Conservation (phyloP, 1,284 basidiomycete genomes). For the Austropuccinia psidii region DNA sequence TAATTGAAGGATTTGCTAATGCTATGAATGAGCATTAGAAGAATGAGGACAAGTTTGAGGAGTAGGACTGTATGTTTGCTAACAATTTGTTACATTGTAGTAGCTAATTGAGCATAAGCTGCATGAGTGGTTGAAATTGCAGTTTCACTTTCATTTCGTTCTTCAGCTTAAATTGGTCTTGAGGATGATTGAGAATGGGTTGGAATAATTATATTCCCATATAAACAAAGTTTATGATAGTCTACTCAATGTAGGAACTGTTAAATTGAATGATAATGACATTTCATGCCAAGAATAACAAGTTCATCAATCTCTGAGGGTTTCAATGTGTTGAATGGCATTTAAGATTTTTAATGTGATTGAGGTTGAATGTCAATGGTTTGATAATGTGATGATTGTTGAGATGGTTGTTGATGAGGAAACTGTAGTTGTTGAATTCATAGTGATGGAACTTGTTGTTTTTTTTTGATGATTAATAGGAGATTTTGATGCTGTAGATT, state of each 20-base stretch:
- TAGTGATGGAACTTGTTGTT: too few relatives aligned
- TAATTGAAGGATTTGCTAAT: background rate
- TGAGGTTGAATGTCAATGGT: background rate
- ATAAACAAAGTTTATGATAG: slow-evolving; percentile 1
- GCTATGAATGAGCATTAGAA: slow-evolving; percentile 8
- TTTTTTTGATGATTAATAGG: too few relatives aligned
- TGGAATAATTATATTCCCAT: background rate
- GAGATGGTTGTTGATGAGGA: too few relatives aligned
- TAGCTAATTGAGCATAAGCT: background rate
- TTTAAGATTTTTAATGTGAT: background rate
- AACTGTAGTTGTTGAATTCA: too few relatives aligned
- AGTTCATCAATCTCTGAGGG: slow-evolving; percentile 10
- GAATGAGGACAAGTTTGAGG: slow-evolving; percentile 25
- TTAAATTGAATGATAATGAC: background rate
- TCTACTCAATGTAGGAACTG: background rate
- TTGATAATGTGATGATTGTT: too few relatives aligned
- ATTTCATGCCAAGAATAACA: background rate
- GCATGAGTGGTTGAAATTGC: slow-evolving; percentile 4
- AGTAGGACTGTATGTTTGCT: slow-evolving; percentile 12
- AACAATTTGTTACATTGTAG: background rate
- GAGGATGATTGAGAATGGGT: background rate
- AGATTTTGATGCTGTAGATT: too few relatives aligned
- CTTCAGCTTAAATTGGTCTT: slow-evolving; percentile 19
- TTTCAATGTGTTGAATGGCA: background rate
- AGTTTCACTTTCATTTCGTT: background rate